A percentile compares a stretch with the other conserved stretches of the same genome.
Evolutionary conservation across 2,329 filamentous ascomycete genomes (phyloP).

Genomic region (Sporothrix brasiliensis): DNA sequence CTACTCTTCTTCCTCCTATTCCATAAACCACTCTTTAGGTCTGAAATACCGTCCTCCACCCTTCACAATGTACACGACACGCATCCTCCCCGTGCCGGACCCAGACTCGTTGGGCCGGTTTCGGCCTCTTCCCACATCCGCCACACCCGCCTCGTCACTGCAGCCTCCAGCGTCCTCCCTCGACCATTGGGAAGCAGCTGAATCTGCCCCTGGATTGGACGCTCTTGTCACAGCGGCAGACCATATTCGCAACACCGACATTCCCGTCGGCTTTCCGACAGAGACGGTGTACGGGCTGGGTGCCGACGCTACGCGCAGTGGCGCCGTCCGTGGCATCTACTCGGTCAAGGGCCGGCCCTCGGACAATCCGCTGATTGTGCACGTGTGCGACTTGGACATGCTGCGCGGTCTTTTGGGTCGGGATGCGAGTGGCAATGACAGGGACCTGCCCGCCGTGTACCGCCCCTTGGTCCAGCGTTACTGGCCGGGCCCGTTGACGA

Average conservation of each 20-base stretch:
- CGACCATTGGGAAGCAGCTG: conserved; percentile 48
- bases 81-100: conserved; percentile 36
- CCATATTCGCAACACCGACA: conserved; percentile 65
- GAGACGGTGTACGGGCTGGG: conserved; percentile 97
- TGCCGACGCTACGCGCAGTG: conserved; percentile 88
- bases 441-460: conserved; percentile 73
- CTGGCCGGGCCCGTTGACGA: conserved; percentile 94
- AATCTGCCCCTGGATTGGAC: conserved; percentile 41
- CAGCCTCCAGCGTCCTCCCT: conserved; percentile 17
- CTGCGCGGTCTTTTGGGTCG: conserved; percentile 62
- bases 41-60: background rate
- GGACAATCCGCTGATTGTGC: conserved; percentile 94
- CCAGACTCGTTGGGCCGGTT: conserved; percentile 36
- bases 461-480: conserved; percentile 75
- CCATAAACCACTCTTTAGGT: background rate
- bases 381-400: conserved; percentile 81
- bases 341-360: conserved; percentile 84
- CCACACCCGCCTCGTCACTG: background rate
- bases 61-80: conserved; percentile 34
- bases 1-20: background rate
- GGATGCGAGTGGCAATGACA: background rate
- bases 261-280: conserved; percentile 91
- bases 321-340: conserved; percentile 88
- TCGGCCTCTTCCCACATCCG: conserved; percentile 10
- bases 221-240: conserved; percentile 66